Evolutionary conservation across 2,329 filamentous ascomycete genomes (phyloP).

Genomic region (Scytalidium lignicola): DNA sequence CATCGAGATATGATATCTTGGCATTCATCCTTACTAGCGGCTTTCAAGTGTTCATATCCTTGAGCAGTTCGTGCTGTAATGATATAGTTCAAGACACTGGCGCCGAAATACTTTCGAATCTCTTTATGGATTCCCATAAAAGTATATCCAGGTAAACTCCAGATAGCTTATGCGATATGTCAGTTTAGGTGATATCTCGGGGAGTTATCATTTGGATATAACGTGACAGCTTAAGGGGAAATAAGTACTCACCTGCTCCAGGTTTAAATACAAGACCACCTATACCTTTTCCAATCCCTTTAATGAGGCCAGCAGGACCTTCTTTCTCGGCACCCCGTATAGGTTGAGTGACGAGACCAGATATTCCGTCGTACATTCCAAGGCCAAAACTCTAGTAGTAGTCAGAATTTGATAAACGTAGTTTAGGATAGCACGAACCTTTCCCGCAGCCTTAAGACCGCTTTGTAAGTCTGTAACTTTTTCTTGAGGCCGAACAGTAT

Average conservation of each 20-base stretch:
- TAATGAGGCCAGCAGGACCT: constrained; percentile 62
- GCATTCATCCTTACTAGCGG: constrained; percentile 52
- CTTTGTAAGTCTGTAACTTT: constrained; percentile 74
- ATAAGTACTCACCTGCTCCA: constrained; percentile 55
- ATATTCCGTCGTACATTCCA: constrained; percentile 76
- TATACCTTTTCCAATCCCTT: constrained; percentile 77
- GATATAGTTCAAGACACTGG: constrained; percentile 73
- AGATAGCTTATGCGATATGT: constrained; percentile 41
- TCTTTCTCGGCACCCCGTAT: constrained; percentile 62
- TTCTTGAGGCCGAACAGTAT: constrained; percentile 70
- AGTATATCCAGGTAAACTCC: constrained; percentile 72
- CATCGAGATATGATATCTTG: constrained; percentile 58
- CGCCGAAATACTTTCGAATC: constrained; percentile 64
- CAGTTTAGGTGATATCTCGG: neutral
- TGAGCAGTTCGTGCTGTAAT: constrained; percentile 71
- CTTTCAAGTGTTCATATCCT: constrained; percentile 61
- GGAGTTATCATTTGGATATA: too few species aligned
- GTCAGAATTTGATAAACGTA: constrained; percentile 1
- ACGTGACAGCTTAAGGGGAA: too few species aligned
- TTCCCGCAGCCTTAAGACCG: constrained; percentile 72
- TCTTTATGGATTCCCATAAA: constrained; percentile 80
- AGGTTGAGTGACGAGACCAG: constrained; percentile 76
- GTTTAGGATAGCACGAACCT: constrained; percentile 34
- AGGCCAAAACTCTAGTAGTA: constrained; percentile 57
- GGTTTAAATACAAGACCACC: constrained; percentile 79